These are phyloP conservation scores for Talaromyces sp. DNA, from an alignment of 2,329 filamentous ascomycete genomes.

Conservation along the genomic window DNA sequence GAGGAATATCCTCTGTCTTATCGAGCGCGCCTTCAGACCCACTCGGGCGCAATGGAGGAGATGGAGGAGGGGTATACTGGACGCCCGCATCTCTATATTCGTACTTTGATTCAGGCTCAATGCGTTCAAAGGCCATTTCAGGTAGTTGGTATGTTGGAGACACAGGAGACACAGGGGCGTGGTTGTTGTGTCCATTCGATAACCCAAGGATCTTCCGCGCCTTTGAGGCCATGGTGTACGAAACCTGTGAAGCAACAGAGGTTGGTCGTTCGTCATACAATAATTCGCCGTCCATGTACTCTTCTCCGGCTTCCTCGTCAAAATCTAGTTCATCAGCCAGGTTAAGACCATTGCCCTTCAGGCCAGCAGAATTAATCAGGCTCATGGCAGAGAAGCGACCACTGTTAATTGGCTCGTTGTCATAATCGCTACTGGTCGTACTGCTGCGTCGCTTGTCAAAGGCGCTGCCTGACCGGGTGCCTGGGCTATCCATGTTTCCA, in stretches of 20 bases:
- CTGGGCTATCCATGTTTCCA: conserved; percentile 65
- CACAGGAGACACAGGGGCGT: conserved; percentile 19
- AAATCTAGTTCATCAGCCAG: conserved; percentile 89
- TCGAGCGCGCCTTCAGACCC: conserved; percentile 18
- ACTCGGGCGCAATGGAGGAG: conserved; percentile 45
- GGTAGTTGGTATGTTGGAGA: conserved; percentile 6
- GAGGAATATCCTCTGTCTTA: conserved; percentile 15
- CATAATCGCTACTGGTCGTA: conserved; percentile 48
- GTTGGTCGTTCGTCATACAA: conserved; percentile 57
- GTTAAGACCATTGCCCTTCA: conserved; percentile 63
- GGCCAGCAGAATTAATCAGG: conserved; percentile 48
- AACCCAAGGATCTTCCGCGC: conserved; percentile 43
- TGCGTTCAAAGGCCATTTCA: conserved; percentile 36
- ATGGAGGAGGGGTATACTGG: conserved; percentile 79
- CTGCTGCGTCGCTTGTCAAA: conserved; percentile 55
- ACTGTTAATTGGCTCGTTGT: conserved; percentile 44
- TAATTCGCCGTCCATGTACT: conserved; percentile 66
- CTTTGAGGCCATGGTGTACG: conserved; percentile 32
- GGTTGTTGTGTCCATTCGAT: conserved; percentile 27
- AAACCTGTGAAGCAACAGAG: conserved; percentile 36
- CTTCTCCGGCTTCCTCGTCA: conserved; percentile 66
- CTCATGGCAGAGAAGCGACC: conserved; percentile 69
- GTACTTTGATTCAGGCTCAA: conserved; percentile 44
- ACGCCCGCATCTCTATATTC: conserved; percentile 70
- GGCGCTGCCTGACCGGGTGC: conserved; percentile 68